These are phyloP conservation scores for Aspergillus sp. DNA, from an alignment of 2,329 filamentous ascomycete species.

Conservation along the genomic window DNA sequence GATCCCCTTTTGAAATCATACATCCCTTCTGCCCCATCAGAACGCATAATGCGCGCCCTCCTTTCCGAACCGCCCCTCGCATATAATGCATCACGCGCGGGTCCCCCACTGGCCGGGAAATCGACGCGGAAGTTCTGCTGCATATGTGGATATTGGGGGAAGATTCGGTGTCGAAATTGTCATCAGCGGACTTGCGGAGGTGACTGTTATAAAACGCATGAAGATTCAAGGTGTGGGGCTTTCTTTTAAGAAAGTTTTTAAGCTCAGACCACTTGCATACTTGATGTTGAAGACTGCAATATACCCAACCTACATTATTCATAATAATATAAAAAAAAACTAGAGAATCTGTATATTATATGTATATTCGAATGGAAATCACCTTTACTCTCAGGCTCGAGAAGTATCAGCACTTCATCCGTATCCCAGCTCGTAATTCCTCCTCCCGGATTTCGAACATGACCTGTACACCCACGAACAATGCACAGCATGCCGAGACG, in stretches of 20 bases:
- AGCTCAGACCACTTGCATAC: too few species aligned
- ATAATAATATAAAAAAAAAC: not conserved
- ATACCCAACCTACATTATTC: not conserved
- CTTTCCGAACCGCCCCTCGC: slow-evolving; percentile 48
- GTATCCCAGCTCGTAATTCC: slow-evolving; percentile 78
- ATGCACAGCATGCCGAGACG: slow-evolving; percentile 63
- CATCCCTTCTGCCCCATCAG: slow-evolving; percentile 44
- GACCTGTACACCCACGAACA: slow-evolving; percentile 85
- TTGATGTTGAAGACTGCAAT: not conserved
- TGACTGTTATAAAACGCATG: slow-evolving; percentile 49
- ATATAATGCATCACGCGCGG: slow-evolving; percentile 47
- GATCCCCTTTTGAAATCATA: slow-evolving; percentile 45
- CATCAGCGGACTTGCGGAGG: slow-evolving; percentile 48
- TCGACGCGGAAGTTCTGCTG: slow-evolving; percentile 46
- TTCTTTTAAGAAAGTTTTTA: slow-evolving; percentile 28
- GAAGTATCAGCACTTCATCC: slow-evolving; percentile 69
- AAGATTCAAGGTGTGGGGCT: slow-evolving; percentile 47
- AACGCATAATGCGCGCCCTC: slow-evolving; percentile 46
- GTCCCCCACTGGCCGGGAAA: slow-evolving; percentile 31
- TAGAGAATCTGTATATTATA: not conserved
- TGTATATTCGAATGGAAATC: not conserved
- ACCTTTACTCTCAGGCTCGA: not conserved
- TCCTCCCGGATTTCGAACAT: slow-evolving; percentile 95
- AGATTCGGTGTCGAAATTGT: slow-evolving; percentile 49
- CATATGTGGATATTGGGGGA: slow-evolving; percentile 53